Base-by-base conservation (phyloP, 352 stramenopile species). In the Globisporangium polare region DNA sequence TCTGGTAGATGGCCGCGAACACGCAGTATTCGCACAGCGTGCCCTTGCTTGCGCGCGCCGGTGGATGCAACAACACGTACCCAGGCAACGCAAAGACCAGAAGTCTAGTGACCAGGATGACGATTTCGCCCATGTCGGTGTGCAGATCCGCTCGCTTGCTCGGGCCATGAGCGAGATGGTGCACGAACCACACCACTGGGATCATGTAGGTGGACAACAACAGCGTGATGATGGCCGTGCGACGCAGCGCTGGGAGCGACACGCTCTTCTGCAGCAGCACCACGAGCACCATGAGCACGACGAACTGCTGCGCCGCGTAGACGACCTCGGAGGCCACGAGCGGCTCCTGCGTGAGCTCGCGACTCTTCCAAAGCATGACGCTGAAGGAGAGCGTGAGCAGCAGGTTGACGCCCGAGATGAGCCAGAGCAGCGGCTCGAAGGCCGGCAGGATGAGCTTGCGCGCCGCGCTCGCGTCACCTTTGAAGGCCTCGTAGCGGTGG, bases 371-470 rank as follows among this genome's bases (percentile, higher is more conserved):
- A n/a, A 76, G 22, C 20, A 46, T 41, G 5, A 56, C 24, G 10
- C 29, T 39, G 18, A 73, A 67, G n/a, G 58, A 53, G 8, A 24
- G 3, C 43, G 20, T 8, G 58, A 15, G 9, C 50, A 35, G 33
- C 33, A 69, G 49, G 42, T 17, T 71, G 9, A 42, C 60, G 13
- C 42, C 39, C 15, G 31, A 54, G 17, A 80, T 53, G 24, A 73
- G 68, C 74, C 74, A 83, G 5, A 83, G 61, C 50, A 83, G 57
- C 6, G 74, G 72, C 49, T 83, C 72, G 43, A 80, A 80, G 20
- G 74, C 66, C 2, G 74, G 74, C 18, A 83, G 53, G 37, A 80
- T 66, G 42, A 78, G 53, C 62, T 76, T 74, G 13, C 62, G 60
- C 9, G 69, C 66, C 54, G 72, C 69, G 6, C 26, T 52, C 12